Evolutionary conservation across 2,329 filamentous ascomycete genomes (phyloP), one percentile per base, ranked within the genome.

Genomic region (Exophiala mesophila): DNA sequence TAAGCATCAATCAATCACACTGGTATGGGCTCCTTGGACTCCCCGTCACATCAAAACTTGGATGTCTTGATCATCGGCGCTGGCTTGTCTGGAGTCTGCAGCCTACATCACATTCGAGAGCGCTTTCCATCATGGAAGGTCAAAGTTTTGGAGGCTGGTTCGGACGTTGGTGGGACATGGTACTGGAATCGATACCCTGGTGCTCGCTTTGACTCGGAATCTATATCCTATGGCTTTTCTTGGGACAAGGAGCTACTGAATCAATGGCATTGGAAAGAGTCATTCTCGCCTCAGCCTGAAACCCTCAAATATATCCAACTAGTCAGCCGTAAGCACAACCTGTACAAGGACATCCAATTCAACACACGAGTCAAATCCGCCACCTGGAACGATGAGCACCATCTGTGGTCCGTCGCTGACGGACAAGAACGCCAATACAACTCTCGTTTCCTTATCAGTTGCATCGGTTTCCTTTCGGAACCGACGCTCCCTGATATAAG

Each of bases 151-250:
- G 63, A 66, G 38, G 57, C 60, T 3, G 63, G 59, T 3, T 50
- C 49, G 9, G 55, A 56, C 21, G 57, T 61, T 24, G 63, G 63
- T 23, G 48, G 48, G 4, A 48, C 41, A 0, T 80, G 77, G 77
- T 60, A 67, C 31, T 77, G 68, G 71, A 77, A 77, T 56, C 67
- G 67, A 51, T 78, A 77, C 49, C 76, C 73, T 1, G 75, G 74
- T 1, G 69, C 72, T 1, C 60, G 65, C 0, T 73, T 78, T 2
- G 77, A 81, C 59, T 73, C 68, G 0, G 68, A 74, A 39, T 64
- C 73, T 1, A 70, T 73, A 0, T 63, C 70, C 33, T 78, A 78
- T 44, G 66, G 77, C 49, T 72, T 72, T 41, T 73, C 67, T 1
- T 71, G 67, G 55, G 72, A 72, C 0, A 63, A 68, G 21, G 59